Evolutionary conservation across 169 alveolate species (phyloP).

Genomic region (Plasmodium falciparum): DNA sequence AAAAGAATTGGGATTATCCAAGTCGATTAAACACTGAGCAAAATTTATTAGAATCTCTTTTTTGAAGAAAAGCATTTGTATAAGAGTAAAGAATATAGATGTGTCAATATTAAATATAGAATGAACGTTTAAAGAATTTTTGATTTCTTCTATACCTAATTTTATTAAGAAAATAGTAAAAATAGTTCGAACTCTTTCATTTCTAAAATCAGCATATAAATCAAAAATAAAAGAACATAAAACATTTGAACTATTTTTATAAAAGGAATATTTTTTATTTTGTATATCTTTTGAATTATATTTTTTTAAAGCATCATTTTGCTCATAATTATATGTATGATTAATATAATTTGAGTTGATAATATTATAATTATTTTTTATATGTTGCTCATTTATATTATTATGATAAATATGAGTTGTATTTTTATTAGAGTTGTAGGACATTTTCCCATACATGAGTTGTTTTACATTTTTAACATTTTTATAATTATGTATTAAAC

Average conservation of each 20-base stretch:
- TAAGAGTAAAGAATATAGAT: slow-evolving; percentile 41
- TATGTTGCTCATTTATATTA: background rate
- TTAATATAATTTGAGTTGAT: background rate
- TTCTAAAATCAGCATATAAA: slow-evolving; percentile 37
- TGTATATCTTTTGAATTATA: background rate
- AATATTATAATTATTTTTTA: background rate
- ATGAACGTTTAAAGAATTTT: slow-evolving; percentile 45
- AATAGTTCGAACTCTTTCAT: slow-evolving; percentile 38
- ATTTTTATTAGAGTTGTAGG: background rate
- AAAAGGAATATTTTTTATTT: slow-evolving; percentile 36
- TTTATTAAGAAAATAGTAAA: slow-evolving; percentile 64
- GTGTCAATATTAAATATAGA: slow-evolving; percentile 37
- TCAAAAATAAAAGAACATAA: slow-evolving; percentile 71
- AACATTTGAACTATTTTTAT: slow-evolving; percentile 29
- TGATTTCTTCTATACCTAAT: slow-evolving; percentile 67
- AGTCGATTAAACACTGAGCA: slow-evolving; percentile 21
- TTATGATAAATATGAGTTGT: background rate
- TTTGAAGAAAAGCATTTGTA: slow-evolving; percentile 59
- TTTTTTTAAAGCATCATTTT: background rate
- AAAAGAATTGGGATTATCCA: slow-evolving; percentile 40
- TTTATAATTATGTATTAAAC: slow-evolving; percentile 48
- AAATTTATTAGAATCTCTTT: slow-evolving; percentile 23
- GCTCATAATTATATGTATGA: slow-evolving; percentile 28
- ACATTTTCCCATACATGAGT: background rate
- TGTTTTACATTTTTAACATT: background rate